phyloP scores from a whole-genome alignment of 1,139 yeast genomes.

The Zygosaccharomyces sapae region DNA sequence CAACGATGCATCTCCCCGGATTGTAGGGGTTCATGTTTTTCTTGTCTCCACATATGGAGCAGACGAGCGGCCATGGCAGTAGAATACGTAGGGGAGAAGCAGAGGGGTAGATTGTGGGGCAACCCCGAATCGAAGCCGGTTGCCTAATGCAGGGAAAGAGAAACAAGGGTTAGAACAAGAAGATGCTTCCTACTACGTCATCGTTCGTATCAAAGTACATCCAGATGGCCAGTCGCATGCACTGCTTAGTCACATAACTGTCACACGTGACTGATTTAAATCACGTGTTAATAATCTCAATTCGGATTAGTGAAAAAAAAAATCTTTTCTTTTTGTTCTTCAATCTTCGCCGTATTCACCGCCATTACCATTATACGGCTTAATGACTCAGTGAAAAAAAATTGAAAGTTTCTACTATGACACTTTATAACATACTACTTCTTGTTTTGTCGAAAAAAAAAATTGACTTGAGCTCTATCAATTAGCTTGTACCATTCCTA shows the following conservation, averaged over 20 bases:
- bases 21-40: too few relatives aligned
- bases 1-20: too few relatives aligned
- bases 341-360: conserved; percentile 5
- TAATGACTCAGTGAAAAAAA: conserved; percentile 6
- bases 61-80: too few relatives aligned
- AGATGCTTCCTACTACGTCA: too few relatives aligned
- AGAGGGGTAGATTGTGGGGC: not conserved
- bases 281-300: too few relatives aligned
- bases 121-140: not conserved
- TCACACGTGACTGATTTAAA: too few relatives aligned
- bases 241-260: too few relatives aligned
- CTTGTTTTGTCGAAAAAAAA: not conserved
- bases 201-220: too few relatives aligned
- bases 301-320: not conserved
- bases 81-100: too few relatives aligned
- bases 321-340: conserved; percentile 1
- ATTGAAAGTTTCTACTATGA: not conserved
- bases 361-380: not conserved
- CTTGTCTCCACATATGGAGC: too few relatives aligned
- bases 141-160: not conserved
- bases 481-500: not conserved
- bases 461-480: not conserved
- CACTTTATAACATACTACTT: not conserved
- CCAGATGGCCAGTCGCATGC: too few relatives aligned
- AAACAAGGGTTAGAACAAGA: not conserved